phyloP scores from a whole-genome alignment of 257 asterid species.

The Rhazya stricta region DNA sequence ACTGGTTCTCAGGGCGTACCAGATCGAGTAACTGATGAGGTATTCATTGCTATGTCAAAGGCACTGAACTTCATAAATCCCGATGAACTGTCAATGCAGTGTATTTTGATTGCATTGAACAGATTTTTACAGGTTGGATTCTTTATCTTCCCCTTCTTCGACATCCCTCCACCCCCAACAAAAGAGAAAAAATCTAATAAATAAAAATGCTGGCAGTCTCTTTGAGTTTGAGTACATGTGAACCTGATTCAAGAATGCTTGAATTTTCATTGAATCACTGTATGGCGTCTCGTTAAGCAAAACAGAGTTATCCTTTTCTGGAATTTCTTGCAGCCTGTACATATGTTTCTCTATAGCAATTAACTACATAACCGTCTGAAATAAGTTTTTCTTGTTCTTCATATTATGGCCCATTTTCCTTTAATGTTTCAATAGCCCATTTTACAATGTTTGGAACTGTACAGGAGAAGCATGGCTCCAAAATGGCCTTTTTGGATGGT shows the following conservation, averaged over 20 bases:
- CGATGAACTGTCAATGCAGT: conserved; percentile 94
- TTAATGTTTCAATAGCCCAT: conserved; percentile 2
- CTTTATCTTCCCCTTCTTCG: background rate
- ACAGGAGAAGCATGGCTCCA: conserved; percentile 97
- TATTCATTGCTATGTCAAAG: conserved; percentile 98
- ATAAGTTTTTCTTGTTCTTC: background rate
- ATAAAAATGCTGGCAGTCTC: background rate
- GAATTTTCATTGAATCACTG: conserved; percentile 2
- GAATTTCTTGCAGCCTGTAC: background rate
- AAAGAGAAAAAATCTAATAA: no score
- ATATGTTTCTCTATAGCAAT: background rate
- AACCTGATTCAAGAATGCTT: background rate
- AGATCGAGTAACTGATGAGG: conserved; percentile 78
- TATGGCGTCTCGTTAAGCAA: background rate
- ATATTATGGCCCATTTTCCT: background rate
- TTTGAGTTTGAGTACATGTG: background rate
- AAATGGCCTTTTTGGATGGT: conserved; percentile 99
- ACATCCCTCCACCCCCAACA: background rate
- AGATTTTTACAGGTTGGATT: conserved; percentile 73
- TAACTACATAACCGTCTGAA: background rate
- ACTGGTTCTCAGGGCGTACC: conserved; percentile 75
- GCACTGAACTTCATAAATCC: conserved; percentile 97
- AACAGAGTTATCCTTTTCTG: background rate
- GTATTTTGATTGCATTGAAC: conserved; percentile 92
- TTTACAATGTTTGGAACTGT: conserved; percentile 7